phyloP scores from a whole-genome alignment of 257 asterid species.

The Petrea volubilis region DNA sequence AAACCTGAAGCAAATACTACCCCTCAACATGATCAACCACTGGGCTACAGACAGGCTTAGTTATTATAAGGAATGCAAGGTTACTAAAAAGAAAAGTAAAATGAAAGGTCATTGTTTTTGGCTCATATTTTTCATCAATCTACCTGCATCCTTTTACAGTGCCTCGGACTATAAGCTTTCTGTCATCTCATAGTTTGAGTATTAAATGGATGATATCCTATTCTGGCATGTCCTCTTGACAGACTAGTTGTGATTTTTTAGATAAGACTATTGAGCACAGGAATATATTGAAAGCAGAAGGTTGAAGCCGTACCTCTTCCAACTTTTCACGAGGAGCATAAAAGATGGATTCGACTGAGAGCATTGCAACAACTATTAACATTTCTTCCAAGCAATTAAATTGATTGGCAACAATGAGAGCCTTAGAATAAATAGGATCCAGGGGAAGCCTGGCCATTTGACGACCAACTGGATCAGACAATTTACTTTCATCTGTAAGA shows the following conservation, averaged over 20 bases:
- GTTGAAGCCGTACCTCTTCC: constrained; percentile 72
- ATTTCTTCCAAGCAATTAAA: constrained; percentile 89
- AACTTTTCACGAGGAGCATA: constrained; percentile 91
- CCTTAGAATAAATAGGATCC: constrained; percentile 90
- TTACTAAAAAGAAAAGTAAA: background rate
- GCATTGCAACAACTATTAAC: constrained; percentile 83
- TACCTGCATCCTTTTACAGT: background rate
- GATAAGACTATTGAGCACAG: constrained; percentile 4
- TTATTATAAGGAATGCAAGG: background rate
- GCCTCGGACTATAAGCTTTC: background rate
- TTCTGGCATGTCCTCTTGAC: background rate
- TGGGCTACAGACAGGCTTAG: background rate
- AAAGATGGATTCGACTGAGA: constrained; percentile 88
- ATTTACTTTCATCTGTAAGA: constrained; percentile 69
- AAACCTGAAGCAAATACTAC: no score
- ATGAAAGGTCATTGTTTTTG: background rate
- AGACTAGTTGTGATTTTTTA: background rate
- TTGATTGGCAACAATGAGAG: constrained; percentile 81
- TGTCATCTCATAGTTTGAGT: background rate
- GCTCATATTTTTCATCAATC: background rate
- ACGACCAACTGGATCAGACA: constrained; percentile 80
- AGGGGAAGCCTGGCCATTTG: constrained; percentile 94
- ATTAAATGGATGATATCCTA: background rate
- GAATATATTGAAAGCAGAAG: constrained; percentile 3
- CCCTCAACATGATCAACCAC: no score